Base-by-base conservation (phyloP, 805 yeast genomes). In the Candida insectorum region DNA sequence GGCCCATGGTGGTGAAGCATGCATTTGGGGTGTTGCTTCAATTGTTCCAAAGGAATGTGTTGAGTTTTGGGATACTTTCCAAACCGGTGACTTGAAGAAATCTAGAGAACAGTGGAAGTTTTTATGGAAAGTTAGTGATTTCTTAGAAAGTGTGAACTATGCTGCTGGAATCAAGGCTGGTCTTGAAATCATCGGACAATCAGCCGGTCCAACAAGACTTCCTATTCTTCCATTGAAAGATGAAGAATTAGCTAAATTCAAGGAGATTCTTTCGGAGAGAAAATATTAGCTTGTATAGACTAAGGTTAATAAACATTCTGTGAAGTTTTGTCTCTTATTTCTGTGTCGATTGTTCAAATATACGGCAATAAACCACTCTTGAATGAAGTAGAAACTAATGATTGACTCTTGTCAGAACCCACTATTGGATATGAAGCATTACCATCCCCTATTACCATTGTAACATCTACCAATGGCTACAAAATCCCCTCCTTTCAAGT, bases 41-140 rank as follows among this genome's bases (percentile, higher is more conserved):
- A 26, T 41, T 30, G 37, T 41, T 29, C 45, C 45, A 31, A 37
- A 37, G 22, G 42, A 41, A 29, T 34, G 40, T 29, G 45, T 37
- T 27, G 40, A 41, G 15, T 31, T 41, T 24, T 41, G 34, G 33
- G 33, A 40, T 28, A 34, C 44, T 11, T 27, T 40, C 21, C 28
- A 30, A 18, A 33, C 26, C n/a, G 25, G 30, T 11, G 33, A 37
- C 20, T 26, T 34, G 26, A 39, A 28, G 11, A 34, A 37, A 24
- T 41, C 39, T 6, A 37, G 39, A 33, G 45, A 41, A 31, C 42
- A 41, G 27, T 41, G 45, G 45, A 41, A 41, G 16, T 41, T 33
- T 22, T 34, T 41, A 16, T 41, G 45, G 45, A 25, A 31, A 26
- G 36, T 41, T 25, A 41, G 45, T 28, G 40, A 35, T 21, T 37